Percentiles rank a stretch among this genome's conserved stretches.
phyloP scores from a whole-genome alignment of 2,329 filamentous ascomycete genomes.

The Aureobasidium sp. region DNA sequence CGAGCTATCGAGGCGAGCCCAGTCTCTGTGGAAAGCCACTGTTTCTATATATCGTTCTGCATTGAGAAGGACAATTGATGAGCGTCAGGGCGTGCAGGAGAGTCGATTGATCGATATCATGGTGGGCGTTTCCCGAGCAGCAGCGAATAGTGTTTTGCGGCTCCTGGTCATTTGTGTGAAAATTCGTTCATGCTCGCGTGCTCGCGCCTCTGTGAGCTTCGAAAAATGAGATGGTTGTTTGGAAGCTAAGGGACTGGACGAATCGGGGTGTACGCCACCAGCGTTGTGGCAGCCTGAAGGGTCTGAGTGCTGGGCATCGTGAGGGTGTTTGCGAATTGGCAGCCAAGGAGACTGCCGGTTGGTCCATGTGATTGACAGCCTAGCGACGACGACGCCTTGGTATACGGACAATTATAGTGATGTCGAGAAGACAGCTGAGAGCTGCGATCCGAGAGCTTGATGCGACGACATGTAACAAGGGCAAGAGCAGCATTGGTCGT shows the following conservation, averaged over 20 bases:
- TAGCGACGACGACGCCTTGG: background rate
- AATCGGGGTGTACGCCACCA: too few relatives aligned
- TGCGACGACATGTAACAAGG: background rate
- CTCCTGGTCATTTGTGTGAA: background rate
- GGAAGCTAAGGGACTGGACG: background rate
- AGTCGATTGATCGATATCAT: background rate
- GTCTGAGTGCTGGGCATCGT: background rate
- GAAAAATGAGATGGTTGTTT: background rate
- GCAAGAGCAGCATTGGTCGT: background rate
- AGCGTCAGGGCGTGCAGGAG: background rate
- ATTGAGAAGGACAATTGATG: background rate
- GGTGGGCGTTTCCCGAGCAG: too few relatives aligned
- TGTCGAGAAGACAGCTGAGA: too few relatives aligned
- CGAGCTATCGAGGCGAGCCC: background rate
- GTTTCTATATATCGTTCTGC: background rate
- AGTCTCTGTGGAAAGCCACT: background rate
- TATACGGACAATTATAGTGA: background rate
- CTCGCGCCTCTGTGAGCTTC: background rate
- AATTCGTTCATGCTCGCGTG: background rate
- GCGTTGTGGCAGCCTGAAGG: background rate
- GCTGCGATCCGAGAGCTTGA: background rate
- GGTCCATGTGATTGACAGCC: background rate
- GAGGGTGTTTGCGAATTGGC: background rate
- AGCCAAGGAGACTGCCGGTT: background rate
- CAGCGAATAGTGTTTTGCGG: background rate